A percentile compares a stretch with the other conserved stretches of the same genome.
These are phyloP conservation scores for Fomitopsis pinicola DNA, from an alignment of 1,284 basidiomycete genomes.

Conservation along the genomic window DNA sequence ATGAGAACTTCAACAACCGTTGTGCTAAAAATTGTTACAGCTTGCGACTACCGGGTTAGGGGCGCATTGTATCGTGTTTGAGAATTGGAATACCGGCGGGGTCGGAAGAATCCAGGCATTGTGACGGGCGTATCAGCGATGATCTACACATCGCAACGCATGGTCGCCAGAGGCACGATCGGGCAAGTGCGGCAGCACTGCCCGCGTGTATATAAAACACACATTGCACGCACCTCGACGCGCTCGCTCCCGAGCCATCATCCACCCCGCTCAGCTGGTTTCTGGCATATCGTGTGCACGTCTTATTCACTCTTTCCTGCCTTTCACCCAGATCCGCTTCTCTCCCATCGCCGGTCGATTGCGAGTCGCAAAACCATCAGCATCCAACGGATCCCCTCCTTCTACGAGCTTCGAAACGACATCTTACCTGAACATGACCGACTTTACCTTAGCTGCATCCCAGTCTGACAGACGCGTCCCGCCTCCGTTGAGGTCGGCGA, in stretches of 20 bases:
- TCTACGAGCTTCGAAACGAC: slow-evolving; percentile 4
- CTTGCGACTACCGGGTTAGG: too few species aligned
- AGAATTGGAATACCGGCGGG: not conserved
- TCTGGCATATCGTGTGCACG: not conserved
- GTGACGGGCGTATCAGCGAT: not conserved
- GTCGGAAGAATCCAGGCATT: not conserved
- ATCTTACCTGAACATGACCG: slow-evolving; percentile 1
- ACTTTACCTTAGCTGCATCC: slow-evolving; percentile 1
- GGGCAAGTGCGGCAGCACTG: not conserved
- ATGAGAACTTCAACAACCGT: too few species aligned
- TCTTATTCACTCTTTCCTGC: not conserved
- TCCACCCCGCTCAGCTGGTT: slow-evolving; percentile 3
- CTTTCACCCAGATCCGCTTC: not conserved
- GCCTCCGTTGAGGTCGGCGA: not conserved
- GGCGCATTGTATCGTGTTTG: not conserved
- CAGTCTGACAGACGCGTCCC: not conserved
- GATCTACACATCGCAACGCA: not conserved
- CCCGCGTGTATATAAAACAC: not conserved
- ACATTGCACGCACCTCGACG: not conserved
- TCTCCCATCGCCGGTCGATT: slow-evolving; percentile 25
- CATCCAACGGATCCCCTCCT: slow-evolving; percentile 4
- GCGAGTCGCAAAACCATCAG: slow-evolving; percentile 10
- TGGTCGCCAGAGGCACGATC: not conserved
- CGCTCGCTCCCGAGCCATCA: slow-evolving; percentile 1
- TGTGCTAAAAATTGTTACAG: too few species aligned